A percentile compares a stretch with the other conserved stretches of the same genome.
These are phyloP conservation scores for Cyclotella sp. DNA, from an alignment of 108 stramenopile species.

Conservation along the genomic window DNA sequence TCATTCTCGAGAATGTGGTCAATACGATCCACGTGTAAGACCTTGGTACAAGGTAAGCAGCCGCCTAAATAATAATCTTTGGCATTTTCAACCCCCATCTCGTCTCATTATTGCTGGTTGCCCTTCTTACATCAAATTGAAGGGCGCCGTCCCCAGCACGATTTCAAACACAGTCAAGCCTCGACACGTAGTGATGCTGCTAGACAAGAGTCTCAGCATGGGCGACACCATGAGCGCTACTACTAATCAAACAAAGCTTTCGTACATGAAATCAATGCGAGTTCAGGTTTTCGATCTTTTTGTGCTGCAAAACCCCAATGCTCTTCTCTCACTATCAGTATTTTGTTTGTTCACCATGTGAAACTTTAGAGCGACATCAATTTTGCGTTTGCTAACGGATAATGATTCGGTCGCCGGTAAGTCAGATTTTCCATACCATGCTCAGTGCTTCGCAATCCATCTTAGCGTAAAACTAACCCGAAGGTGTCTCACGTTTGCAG, in stretches of 20 bases:
- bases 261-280: constrained; percentile 26
- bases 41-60: constrained; percentile 72
- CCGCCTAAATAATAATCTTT: too few relatives aligned
- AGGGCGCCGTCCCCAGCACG: constrained; percentile 29
- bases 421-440: neutral
- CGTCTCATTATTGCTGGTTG: too few relatives aligned
- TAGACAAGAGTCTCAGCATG: constrained; percentile 52
- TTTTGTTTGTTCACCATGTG: neutral
- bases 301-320: neutral
- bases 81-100: too few relatives aligned
- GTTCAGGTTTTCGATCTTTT: neutral
- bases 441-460: too few relatives aligned
- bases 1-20: constrained; percentile 48
- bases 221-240: constrained; percentile 20
- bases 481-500: neutral
- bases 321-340: neutral
- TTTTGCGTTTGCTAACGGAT: constrained; percentile 22
- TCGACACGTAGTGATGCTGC: constrained; percentile 41
- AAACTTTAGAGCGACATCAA: constrained; percentile 7
- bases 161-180: constrained; percentile 39
- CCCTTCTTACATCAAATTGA: neutral
- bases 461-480: neutral
- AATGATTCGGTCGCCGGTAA: constrained; percentile 33
- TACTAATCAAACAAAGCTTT: constrained; percentile 25
- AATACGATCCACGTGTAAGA: constrained; percentile 63